Base-by-base conservation (phyloP, 2,329 filamentous ascomycete species). In the Sporothrix pallida region DNA sequence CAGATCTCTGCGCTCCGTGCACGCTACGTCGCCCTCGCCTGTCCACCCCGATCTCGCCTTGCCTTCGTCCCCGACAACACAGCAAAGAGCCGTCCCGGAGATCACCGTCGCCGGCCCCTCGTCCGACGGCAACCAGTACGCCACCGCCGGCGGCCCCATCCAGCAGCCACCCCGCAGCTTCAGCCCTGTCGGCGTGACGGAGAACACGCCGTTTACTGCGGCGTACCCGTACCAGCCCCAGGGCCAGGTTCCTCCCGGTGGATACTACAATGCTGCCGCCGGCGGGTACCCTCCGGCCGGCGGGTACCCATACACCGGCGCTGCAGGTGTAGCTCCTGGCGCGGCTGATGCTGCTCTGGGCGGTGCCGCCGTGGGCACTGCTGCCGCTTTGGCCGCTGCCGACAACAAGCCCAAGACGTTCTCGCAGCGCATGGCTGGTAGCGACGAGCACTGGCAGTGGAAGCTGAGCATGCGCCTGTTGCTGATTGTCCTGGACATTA, bases 391-490 rank as follows among this genome's bases (percentile, higher is more conserved):
- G 7, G 20, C 48, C 0, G 42, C 68, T 1, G 52, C 48, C 23
- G 58, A 65, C 42, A 63, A 71, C 56, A 63, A 10, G 31, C 54
- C 63, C 20, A 74, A 70, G 62, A 73, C 71, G 3, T 65, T 71
- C 7, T 2, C 9, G 12, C 71, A 75, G 50, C 71, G 65, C 44
- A 48, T 75, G 54, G 62, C 58, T 44, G 75, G 42, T 37, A 67
- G 60, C 68, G 74, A 75, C 46, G 37, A 65, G 31, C 26, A 60
- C 46, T 74, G 73, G 73, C 48, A 26, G 67, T 72, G 69, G 65
- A 76, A 76, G 70, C 13, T 63, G 13, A 20, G 63, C 44, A 31
- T 76, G 67, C 73, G 75, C 46, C 9, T 70, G 15, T 1, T 75
- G 2, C 5, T 75, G 12, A 58, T 65, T 56, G 15, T 75, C 13